phyloP scores from a whole-genome alignment of 2,329 filamentous ascomycete genomes.

The Nigrospora osmanthi region DNA sequence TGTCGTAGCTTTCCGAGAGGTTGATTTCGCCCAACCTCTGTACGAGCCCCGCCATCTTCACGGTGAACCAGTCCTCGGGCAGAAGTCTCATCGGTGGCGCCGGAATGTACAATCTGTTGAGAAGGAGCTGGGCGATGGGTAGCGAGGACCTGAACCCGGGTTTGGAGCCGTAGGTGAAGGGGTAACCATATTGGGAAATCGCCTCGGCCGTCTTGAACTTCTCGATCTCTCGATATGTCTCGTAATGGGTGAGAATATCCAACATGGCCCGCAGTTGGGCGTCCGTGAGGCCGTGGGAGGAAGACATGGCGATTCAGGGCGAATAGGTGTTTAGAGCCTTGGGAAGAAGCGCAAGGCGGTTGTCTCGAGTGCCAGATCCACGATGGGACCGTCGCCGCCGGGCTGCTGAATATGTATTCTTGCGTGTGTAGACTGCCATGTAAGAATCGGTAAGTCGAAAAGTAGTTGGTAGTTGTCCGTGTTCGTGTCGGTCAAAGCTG shows the following conservation, averaged over 20 bases:
- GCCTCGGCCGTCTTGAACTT: conserved; percentile 59
- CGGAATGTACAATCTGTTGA: conserved; percentile 56
- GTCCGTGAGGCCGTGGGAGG: conserved; percentile 13
- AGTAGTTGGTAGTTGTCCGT: no score
- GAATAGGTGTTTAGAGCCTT: no score
- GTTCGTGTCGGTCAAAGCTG: no score
- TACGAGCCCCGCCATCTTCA: conserved; percentile 52
- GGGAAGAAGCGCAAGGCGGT: no score
- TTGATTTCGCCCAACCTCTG: conserved; percentile 57
- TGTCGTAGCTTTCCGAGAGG: conserved; percentile 76
- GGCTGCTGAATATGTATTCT: no score
- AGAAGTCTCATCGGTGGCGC: conserved; percentile 61
- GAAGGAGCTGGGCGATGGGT: conserved; percentile 61
- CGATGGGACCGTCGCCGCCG: no score
- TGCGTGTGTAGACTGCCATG: no score
- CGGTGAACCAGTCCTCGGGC: conserved; percentile 55
- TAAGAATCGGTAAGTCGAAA: no score
- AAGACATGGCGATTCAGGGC: neutral
- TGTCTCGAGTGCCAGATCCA: no score
- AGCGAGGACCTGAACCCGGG: conserved; percentile 34
- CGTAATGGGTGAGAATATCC: conserved; percentile 51
- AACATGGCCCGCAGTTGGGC: conserved; percentile 45
- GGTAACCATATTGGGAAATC: conserved; percentile 61
- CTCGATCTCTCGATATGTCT: conserved; percentile 62
- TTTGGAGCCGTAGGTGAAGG: conserved; percentile 39